These are phyloP conservation scores for Candida easanensis DNA, from an alignment of 805 yeast species.

Conservation along the genomic window DNA sequence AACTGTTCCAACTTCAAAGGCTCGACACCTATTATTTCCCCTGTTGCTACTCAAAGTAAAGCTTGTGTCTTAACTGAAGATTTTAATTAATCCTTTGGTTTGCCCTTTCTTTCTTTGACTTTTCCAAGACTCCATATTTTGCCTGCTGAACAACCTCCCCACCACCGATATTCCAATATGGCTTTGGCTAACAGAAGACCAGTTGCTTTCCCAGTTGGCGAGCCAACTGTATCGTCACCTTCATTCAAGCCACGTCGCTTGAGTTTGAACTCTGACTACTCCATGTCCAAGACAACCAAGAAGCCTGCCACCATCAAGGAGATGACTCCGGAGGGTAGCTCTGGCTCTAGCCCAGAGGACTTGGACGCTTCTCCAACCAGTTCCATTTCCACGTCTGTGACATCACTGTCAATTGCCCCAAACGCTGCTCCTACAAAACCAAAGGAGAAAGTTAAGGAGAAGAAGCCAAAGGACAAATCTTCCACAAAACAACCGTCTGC, in stretches of 20 bases:
- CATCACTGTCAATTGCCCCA: conserved; percentile 19
- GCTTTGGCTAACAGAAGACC: conserved; percentile 71
- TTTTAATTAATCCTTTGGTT: conserved; percentile 28
- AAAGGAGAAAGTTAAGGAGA: conserved; percentile 18
- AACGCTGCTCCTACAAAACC: conserved; percentile 7
- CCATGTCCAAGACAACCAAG: conserved; percentile 11
- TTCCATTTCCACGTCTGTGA: conserved; percentile 18
- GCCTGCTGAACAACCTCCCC: background rate
- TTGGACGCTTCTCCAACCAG: conserved; percentile 28
- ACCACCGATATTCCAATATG: conserved; percentile 33
- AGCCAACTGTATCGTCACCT: conserved; percentile 28
- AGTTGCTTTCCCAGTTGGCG: conserved; percentile 44
- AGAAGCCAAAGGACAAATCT: conserved; percentile 25
- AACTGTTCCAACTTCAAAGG: background rate
- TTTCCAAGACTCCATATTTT: background rate
- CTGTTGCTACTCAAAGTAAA: conserved; percentile 1
- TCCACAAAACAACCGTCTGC: conserved; percentile 36
- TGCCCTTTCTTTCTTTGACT: background rate
- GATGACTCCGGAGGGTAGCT: conserved; percentile 25
- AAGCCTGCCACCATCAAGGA: conserved; percentile 21
- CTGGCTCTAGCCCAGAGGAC: conserved; percentile 25
- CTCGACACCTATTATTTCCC: background rate
- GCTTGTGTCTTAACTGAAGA: conserved; percentile 16
- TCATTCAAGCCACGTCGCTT: conserved; percentile 30
- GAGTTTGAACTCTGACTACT: conserved; percentile 23